Percentiles rank a stretch among this genome's conserved stretches.
Evolutionary conservation across 129 eudicot species (phyloP).

Genomic region (Kitagawia praeruptora): DNA sequence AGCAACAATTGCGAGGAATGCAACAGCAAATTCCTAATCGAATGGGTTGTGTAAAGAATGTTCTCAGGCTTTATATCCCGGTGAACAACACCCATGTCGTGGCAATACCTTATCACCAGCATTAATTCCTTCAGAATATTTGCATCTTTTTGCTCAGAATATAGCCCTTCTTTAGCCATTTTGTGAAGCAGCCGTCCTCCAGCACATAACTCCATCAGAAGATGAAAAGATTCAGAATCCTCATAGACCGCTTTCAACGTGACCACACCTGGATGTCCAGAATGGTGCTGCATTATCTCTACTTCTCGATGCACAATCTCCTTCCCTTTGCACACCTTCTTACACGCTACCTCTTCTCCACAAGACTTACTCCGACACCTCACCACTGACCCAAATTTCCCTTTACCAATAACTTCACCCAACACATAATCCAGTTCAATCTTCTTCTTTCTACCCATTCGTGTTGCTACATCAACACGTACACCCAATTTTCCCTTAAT

Average conservation of each 20-base stretch:
- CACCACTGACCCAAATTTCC: constrained; percentile 51
- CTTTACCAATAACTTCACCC: constrained; percentile 37
- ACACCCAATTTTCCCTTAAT: constrained; percentile 51
- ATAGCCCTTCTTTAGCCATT: constrained; percentile 38
- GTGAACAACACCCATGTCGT: constrained; percentile 62
- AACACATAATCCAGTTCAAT: constrained; percentile 35
- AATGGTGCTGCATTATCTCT: constrained; percentile 56
- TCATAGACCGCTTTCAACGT: constrained; percentile 46
- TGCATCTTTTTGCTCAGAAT: constrained; percentile 44
- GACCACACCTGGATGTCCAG: constrained; percentile 53
- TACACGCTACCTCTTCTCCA: constrained; percentile 42
- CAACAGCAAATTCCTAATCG: too few species aligned
- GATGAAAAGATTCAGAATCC: constrained; percentile 33
- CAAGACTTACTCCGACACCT: constrained; percentile 27
- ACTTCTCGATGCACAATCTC: constrained; percentile 55
- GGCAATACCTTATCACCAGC: constrained; percentile 55
- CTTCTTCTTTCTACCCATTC: constrained; percentile 48
- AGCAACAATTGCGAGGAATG: too few species aligned
- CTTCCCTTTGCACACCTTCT: constrained; percentile 41
- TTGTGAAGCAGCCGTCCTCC: constrained; percentile 49
- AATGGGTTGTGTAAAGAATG: constrained; percentile 38
- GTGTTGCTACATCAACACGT: constrained; percentile 38
- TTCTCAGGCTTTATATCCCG: constrained; percentile 56
- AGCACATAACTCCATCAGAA: constrained; percentile 50
- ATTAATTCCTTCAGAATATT: constrained; percentile 39